Evolutionary conservation across 257 asterid species (phyloP), one percentile per base, ranked within the genome.

Genomic region (Nicotiana attenuata): DNA sequence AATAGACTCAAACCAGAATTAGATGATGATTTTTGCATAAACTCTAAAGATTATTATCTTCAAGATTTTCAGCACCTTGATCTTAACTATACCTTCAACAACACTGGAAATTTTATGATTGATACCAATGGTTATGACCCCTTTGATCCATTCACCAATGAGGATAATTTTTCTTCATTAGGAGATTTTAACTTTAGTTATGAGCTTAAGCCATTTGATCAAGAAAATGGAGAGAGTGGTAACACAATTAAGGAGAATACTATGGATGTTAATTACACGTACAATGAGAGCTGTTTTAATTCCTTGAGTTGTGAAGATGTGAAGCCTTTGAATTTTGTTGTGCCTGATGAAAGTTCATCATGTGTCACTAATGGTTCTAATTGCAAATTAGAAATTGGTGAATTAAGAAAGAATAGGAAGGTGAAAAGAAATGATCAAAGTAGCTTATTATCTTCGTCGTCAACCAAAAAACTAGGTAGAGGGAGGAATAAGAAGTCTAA

Each of bases 31-130:
- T 87, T 87, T 61, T 81, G 78, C 87, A 80, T 79, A 41, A 83
- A 76, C 45, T 69, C 91, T 20, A 87, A 86, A 76, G 86, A 88
- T 63, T 90, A 82, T 81, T 28, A 28, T 28, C 92, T 88, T 76
- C 93, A 91, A 69, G 93, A 91, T 50, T 90, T 90, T 75, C 88
- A 88, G 19, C 89, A 89, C 78, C 90, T 89, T 16, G 92, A 91
- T 82, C 90, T 20, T 47, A 68, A 1, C 69, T 29, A 81, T 83
- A 63, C 41, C 16, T 80, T 53, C 82, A 38, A 86, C 77, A 69
- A 82, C 77, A 87, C 89, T 56, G 85, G 79, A 20, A 71, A 45
- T 13, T 13, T 84, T 14, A 85, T 83, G 47, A 77, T 85, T 71
- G 88, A 87, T 29, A 53, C 87, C 16, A 83, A 81, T 53, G 86